phyloP scores from a whole-genome alignment of 371 early-diverging fungal species.

The Apophysomyces trapeziformis region DNA sequence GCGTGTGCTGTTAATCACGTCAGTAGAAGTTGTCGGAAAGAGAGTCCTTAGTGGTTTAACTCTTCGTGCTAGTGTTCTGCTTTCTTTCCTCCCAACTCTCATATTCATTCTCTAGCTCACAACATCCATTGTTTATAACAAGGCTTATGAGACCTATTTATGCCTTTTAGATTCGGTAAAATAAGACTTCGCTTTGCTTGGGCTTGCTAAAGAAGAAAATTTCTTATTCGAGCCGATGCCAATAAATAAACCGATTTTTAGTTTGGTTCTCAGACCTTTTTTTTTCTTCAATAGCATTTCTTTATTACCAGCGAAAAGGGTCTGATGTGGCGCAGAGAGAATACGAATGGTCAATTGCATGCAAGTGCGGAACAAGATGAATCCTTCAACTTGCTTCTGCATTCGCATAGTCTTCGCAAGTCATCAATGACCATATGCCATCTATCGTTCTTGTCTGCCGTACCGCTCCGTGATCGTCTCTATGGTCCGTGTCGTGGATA shows the following conservation, averaged over 20 bases:
- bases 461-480: constrained; percentile 4
- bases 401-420: not conserved
- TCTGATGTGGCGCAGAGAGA: constrained; percentile 4
- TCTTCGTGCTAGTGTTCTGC: too few relatives aligned
- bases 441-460: not conserved
- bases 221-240: not conserved
- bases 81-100: too few relatives aligned
- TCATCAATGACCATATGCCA: not conserved
- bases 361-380: constrained; percentile 1
- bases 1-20: too few relatives aligned
- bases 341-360: not conserved
- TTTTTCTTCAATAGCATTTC: not conserved
- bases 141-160: too few relatives aligned
- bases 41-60: too few relatives aligned
- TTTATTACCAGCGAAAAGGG: not conserved
- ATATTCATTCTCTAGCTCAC: too few relatives aligned
- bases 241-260: not conserved
- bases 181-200: too few relatives aligned
- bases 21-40: too few relatives aligned
- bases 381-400: not conserved
- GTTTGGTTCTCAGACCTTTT: not conserved
- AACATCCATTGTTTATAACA: too few relatives aligned
- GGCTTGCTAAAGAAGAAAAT: not conserved
- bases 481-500: constrained; percentile 5
- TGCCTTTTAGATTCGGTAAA: too few relatives aligned